Evolutionary conservation across 441 rosid genomes (phyloP), one percentile per base, ranked within the genome.

Genomic region (Biscutella auriculata): DNA sequence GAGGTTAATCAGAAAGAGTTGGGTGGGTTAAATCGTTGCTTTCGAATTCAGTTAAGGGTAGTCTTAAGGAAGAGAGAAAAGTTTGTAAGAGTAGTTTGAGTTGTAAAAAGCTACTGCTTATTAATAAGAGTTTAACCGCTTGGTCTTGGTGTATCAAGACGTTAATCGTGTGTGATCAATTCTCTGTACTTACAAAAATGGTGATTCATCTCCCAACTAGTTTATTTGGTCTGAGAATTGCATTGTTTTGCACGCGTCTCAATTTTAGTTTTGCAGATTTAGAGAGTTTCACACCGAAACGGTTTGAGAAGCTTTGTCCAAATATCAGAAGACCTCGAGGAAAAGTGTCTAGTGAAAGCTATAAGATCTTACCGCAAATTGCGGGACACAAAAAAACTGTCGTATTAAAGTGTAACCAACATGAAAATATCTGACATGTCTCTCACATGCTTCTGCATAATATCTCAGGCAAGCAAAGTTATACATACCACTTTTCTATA

Each of bases 281-380:
- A 93, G 78, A 76, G 92, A 66, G 97, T 93, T 70, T 83, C 90
- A 17, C 98, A 93, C 68, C 69, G 88, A 68, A 97, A 93, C 75
- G 83, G 77, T 53, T 67, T 93, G 69, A 77, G 54, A 43, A 84
- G 88, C 69, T 86, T 88, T 65, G 81, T 83, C 40, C 89, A 75
- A 59, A 88, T 87, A 83, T 93, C 97, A 8, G 95, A 87, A 65
- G 88, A 76, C 68, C 88, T 93, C 1, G 98, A 93, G 81, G 88
- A 78, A 71, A 92, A 79, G 63, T 93, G 98, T 68, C 96, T 93
- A 52, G 63, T 72, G 9, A 81, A 72, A 74, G 99, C 95, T 30
- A 63, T 87, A 58, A 79, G 79, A 59, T 89, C 88, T 4, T 85
- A 93, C 65, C 87, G 95, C 15, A 97, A 93, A 63, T 71, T 93